These are phyloP conservation scores for Pichia nakasei DNA, from an alignment of 805 yeast genomes.

Conservation along the genomic window DNA sequence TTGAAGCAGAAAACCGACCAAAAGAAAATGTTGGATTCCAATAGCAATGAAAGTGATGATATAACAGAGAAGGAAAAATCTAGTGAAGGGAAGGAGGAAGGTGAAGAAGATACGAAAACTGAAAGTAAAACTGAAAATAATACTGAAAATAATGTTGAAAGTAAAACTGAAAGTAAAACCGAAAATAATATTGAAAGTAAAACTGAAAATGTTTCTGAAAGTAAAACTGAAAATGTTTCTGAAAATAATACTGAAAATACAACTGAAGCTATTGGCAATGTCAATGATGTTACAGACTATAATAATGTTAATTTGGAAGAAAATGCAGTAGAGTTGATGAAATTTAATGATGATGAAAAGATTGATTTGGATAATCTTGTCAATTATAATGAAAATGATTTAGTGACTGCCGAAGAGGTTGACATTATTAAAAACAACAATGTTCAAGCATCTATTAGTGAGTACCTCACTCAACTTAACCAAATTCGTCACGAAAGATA, in stretches of 20 bases:
- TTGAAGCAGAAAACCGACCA: not conserved
- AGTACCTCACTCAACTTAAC: constrained; percentile 40
- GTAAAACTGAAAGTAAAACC: too few relatives aligned
- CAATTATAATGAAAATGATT: constrained; percentile 20
- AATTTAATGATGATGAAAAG: constrained; percentile 4
- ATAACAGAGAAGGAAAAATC: not conserved
- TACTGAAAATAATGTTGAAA: too few relatives aligned
- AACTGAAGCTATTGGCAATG: too few relatives aligned
- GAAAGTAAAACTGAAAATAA: too few relatives aligned
- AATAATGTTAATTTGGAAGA: not conserved
- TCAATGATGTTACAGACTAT: not conserved
- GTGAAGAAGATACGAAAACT: too few relatives aligned
- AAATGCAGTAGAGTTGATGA: not conserved
- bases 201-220: too few relatives aligned
- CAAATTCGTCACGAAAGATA: constrained; percentile 39
- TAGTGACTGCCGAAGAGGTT: constrained; percentile 19
- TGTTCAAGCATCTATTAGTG: constrained; percentile 33
- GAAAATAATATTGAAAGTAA: too few relatives aligned
- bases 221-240: too few relatives aligned
- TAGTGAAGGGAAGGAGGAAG: too few relatives aligned
- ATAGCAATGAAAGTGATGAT: too few relatives aligned
- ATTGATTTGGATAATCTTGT: constrained; percentile 24
- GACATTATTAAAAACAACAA: constrained; percentile 15
- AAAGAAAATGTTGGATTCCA: too few relatives aligned
- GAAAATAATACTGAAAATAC: too few relatives aligned